A percentile compares a stretch with the other conserved stretches of the same genome.
Evolutionary conservation across 148 eudicot species (phyloP).

Genomic region (Amaranthus palmeri): DNA sequence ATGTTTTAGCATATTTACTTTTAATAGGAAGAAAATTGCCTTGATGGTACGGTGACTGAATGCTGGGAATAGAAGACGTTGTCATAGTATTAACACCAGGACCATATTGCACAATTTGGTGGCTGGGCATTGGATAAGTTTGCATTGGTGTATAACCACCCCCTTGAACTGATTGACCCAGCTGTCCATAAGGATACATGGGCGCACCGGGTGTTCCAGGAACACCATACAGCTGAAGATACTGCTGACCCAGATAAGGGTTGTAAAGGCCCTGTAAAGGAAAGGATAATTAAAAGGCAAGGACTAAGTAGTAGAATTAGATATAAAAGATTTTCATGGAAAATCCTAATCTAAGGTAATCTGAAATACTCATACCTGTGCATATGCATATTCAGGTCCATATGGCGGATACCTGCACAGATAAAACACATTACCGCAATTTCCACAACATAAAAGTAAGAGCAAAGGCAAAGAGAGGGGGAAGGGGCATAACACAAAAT

Average conservation of each 20-base stretch:
- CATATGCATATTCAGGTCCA: conserved; percentile 67
- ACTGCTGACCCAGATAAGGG: conserved; percentile 76
- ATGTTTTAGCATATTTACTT: conserved; percentile 22
- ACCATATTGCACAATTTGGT: conserved; percentile 71
- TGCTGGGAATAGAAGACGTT: conserved; percentile 57
- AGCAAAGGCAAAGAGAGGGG: background rate
- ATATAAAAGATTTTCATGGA: background rate
- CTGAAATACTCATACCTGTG: conserved; percentile 49
- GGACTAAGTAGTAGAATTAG: background rate
- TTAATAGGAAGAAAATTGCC: conserved; percentile 44
- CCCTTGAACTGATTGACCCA: conserved; percentile 59
- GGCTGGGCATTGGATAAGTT: conserved; percentile 67
- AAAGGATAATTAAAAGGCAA: conserved; percentile 9
- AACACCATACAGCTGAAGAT: conserved; percentile 73
- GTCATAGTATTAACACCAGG: conserved; percentile 59
- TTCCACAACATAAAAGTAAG: background rate
- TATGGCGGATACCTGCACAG: conserved; percentile 62
- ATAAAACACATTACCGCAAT: conserved; percentile 2
- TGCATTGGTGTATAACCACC: conserved; percentile 61
- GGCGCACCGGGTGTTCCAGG: conserved; percentile 74
- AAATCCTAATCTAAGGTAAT: background rate
- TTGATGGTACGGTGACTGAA: conserved; percentile 67
- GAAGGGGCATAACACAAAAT: background rate
- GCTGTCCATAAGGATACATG: conserved; percentile 69
- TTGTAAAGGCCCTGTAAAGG: conserved; percentile 69